Evolutionary conservation across 345 rosid genomes (phyloP).

Genomic region (Salix koriyanagi): DNA sequence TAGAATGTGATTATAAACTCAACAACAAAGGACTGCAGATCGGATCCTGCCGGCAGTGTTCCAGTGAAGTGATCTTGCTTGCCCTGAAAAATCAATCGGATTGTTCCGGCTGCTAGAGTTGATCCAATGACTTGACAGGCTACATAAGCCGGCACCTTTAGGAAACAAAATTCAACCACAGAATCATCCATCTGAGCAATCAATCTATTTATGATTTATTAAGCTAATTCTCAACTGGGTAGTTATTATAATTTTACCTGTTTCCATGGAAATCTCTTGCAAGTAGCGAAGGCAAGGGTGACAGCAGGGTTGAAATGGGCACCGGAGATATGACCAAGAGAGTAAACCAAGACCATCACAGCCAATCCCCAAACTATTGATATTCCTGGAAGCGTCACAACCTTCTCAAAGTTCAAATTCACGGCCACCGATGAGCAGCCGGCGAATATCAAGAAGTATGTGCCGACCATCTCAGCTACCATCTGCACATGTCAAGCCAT

Average conservation of each 20-base stretch:
- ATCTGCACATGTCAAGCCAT: slow-evolving; percentile 33
- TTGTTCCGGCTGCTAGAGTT: slow-evolving; percentile 73
- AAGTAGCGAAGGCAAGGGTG: slow-evolving; percentile 82
- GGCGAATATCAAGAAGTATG: slow-evolving; percentile 85
- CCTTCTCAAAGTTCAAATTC: slow-evolving; percentile 53
- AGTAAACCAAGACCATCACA: slow-evolving; percentile 76
- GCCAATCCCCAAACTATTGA: slow-evolving; percentile 85
- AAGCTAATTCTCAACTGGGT: neutral
- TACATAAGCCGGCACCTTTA: slow-evolving; percentile 75
- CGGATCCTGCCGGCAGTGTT: slow-evolving; percentile 65
- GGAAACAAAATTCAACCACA: neutral
- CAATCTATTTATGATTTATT: neutral
- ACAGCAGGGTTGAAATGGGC: slow-evolving; percentile 97
- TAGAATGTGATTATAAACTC: slow-evolving; percentile 96
- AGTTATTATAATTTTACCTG: slow-evolving; percentile 37
- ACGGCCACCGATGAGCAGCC: slow-evolving; percentile 81
- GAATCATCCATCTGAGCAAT: neutral
- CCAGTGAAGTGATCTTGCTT: slow-evolving; percentile 62
- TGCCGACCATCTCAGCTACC: slow-evolving; percentile 73
- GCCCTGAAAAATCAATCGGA: slow-evolving; percentile 62
- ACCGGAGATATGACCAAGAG: slow-evolving; percentile 93
- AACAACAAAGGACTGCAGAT: slow-evolving; percentile 64
- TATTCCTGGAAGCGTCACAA: slow-evolving; percentile 70
- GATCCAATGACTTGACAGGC: slow-evolving; percentile 67
- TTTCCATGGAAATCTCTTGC: slow-evolving; percentile 74